Conservation (phyloP, 495 filamentous ascomycete genomes). For the Annulohypoxylon nitens region DNA sequence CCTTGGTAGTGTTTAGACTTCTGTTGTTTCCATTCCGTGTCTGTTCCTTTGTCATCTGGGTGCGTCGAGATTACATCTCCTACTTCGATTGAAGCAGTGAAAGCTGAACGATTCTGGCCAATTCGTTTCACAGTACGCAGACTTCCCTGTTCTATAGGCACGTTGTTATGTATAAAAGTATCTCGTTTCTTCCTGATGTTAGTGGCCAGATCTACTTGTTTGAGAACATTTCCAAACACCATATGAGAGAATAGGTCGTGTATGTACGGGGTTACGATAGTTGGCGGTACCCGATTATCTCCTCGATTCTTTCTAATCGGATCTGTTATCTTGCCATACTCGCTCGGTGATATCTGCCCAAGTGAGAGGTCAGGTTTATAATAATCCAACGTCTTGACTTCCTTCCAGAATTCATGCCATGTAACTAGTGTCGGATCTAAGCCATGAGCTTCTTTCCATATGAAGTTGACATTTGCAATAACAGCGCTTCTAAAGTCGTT, state of each 20-base stretch:
- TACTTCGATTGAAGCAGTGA: conserved; percentile 47
- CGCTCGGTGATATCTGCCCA: neutral
- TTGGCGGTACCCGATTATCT: conserved; percentile 52
- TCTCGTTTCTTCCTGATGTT: conserved; percentile 23
- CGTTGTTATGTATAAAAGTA: conserved; percentile 27
- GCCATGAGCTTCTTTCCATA: conserved; percentile 72
- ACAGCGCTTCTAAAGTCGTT: conserved; percentile 71
- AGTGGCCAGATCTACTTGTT: conserved; percentile 33
- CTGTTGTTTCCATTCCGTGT: conserved; percentile 68
- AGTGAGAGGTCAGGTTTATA: conserved; percentile 41
- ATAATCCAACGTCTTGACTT: conserved; percentile 27
- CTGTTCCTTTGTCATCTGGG: conserved; percentile 51
- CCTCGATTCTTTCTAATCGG: neutral
- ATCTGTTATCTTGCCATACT: neutral
- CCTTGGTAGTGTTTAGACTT: conserved; percentile 54
- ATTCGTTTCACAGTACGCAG: conserved; percentile 29
- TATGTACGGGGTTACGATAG: conserved; percentile 76
- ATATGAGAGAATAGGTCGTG: conserved; percentile 73
- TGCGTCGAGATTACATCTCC: conserved; percentile 61
- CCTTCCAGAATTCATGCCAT: conserved; percentile 35
- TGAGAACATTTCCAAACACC: conserved; percentile 67
- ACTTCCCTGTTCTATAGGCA: conserved; percentile 17
- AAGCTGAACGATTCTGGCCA: conserved; percentile 3
- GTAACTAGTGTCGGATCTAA: conserved; percentile 45
- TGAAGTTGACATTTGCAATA: conserved; percentile 68